Evolutionary conservation across 495 filamentous ascomycete species (phyloP), one percentile per base, ranked within the genome.

Genomic region (Talaromyces thailandensis): DNA sequence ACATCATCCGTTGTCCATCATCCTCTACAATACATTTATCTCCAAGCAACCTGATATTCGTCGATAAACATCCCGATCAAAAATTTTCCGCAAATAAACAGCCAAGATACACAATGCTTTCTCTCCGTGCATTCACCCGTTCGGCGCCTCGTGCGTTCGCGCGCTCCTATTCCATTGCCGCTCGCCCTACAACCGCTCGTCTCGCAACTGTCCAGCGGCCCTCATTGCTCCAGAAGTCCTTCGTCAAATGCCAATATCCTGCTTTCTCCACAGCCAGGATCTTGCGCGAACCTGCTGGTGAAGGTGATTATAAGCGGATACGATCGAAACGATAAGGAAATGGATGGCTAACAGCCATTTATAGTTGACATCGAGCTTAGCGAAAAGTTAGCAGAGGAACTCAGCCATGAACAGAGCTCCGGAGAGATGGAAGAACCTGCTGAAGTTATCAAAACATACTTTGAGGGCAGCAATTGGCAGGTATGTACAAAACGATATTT

Each of bases 361-460:
- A 58, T 63, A 81, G 79, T 75, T 64, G 79, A 81, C 57, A 56
- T 75, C 50, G 79, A 81, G 65, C 75, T 81, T 56, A 68, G 74
- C 56, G 76, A 73, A 51, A 80, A 80, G 70, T 76, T 80, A 45
- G 74, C 78, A 50, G 76, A 80, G 67, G 77, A 80, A 61, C 58
- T 79, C 62, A 75, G 74, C 71, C 77, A 80, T 66, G 76, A 79
- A 68, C 75, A 77, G 68, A 68, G 69, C 56, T 75, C 71, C 50
- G 71, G 74, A 31, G 76, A 78, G 37, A 65, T 77, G 51, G 68
- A 74, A 18, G 64, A 76, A 81, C 86, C 76, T 83, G 91, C 78
- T 76, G 83, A 74, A 82, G 90, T 74, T 84, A 96, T 73, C 79
- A 85, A 66, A 76, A 86, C 62, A 91, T 96, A 84, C 81, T 93